These are phyloP conservation scores for Phytophthora chlamydospora DNA, from an alignment of 352 stramenopile genomes.

Conservation along the genomic window DNA sequence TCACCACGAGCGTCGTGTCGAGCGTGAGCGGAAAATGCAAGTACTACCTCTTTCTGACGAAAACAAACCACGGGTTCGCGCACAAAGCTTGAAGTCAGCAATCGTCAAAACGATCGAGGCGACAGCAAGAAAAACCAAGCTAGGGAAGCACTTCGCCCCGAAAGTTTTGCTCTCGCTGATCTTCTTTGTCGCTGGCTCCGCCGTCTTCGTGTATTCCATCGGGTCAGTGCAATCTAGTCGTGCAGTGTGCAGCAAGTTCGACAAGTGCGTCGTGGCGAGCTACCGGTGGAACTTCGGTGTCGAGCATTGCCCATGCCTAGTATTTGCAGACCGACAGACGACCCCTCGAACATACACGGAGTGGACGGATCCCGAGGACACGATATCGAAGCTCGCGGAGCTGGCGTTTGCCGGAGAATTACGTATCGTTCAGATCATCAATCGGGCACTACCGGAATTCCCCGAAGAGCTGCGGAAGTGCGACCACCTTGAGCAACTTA, in stretches of 20 bases:
- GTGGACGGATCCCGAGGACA: slow-evolving; percentile 46
- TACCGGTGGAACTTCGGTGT: slow-evolving; percentile 50
- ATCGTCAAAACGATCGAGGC: slow-evolving; percentile 18
- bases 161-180: slow-evolving; percentile 34
- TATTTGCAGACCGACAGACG: slow-evolving; percentile 43
- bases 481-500: slow-evolving; percentile 39
- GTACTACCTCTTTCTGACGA: slow-evolving; percentile 19
- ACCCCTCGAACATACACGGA: slow-evolving; percentile 37
- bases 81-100: slow-evolving; percentile 12
- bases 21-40: slow-evolving; percentile 17
- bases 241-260: slow-evolving; percentile 34
- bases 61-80: slow-evolving; percentile 1
- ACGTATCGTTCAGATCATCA: slow-evolving; percentile 53
- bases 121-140: slow-evolving; percentile 14
- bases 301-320: slow-evolving; percentile 43
- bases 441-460: slow-evolving; percentile 38
- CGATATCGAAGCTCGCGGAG: slow-evolving; percentile 27
- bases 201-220: slow-evolving; percentile 41
- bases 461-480: slow-evolving; percentile 41
- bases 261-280: slow-evolving; percentile 47
- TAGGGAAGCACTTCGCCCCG: slow-evolving; percentile 24
- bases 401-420: slow-evolving; percentile 43
- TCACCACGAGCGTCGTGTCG: slow-evolving; percentile 20
- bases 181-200: slow-evolving; percentile 38
- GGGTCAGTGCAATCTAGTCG: slow-evolving; percentile 31